phyloP scores from a whole-genome alignment of 2,329 filamentous ascomycete species.

The Apiospora koreana region DNA sequence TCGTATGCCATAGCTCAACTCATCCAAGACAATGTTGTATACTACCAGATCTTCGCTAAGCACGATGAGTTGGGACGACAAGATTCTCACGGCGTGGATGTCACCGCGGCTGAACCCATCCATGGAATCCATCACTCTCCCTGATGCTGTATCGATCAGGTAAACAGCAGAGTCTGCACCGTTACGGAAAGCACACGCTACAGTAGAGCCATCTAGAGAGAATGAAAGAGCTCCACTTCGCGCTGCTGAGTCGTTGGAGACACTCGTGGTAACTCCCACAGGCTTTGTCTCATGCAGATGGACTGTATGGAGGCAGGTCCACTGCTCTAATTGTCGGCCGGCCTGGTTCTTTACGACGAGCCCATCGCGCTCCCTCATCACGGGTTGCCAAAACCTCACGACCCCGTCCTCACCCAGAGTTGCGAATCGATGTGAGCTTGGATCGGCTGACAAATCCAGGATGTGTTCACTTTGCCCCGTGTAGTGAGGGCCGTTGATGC shows the following conservation, averaged over 20 bases:
- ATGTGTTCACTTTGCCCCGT: constrained; percentile 58
- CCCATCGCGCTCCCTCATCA: constrained; percentile 67
- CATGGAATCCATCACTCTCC: constrained; percentile 66
- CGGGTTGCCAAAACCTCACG: constrained; percentile 81
- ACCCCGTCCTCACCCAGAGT: constrained; percentile 81
- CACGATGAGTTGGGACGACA: constrained; percentile 74
- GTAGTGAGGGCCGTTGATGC: constrained; percentile 81
- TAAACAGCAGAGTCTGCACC: constrained; percentile 65
- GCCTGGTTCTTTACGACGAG: constrained; percentile 60
- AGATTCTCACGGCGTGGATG: constrained; percentile 68
- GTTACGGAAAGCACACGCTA: constrained; percentile 67
- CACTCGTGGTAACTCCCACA: constrained; percentile 34
- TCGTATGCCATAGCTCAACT: constrained; percentile 66
- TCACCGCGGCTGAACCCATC: constrained; percentile 67
- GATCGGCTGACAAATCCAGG: constrained; percentile 73
- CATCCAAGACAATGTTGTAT: constrained; percentile 82
- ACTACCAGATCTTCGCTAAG: constrained; percentile 74
- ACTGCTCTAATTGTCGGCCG: constrained; percentile 66
- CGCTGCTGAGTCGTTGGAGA: constrained; percentile 29
- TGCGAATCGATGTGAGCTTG: constrained; percentile 70
- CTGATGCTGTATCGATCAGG: constrained; percentile 73
- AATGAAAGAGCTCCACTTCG: constrained; percentile 70
- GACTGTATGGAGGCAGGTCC: constrained; percentile 68
- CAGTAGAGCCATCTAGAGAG: constrained; percentile 80
- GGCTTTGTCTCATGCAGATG: constrained; percentile 46